Evolutionary conservation across 2,329 filamentous ascomycete species (phyloP), one percentile per base, ranked within the genome.

Genomic region (Claviceps africana): DNA sequence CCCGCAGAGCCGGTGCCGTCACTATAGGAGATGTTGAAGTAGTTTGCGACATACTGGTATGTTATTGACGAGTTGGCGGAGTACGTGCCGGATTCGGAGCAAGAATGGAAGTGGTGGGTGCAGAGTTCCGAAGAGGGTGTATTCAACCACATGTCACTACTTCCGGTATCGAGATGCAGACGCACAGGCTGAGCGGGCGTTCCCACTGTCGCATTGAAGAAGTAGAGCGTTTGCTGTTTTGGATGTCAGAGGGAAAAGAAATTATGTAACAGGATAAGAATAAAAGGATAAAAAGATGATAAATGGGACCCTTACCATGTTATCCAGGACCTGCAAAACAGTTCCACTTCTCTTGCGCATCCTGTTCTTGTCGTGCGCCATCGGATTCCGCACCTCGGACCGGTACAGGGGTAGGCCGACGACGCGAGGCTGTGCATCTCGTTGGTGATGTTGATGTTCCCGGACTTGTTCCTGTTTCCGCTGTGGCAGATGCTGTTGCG

Each of bases 11-110:
- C 81, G 0, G 86, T 86, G 46, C 86, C 86, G 67, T 95, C 89
- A 42, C 86, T 84, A 58, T 95, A 95, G 1, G 82, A 82, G 57
- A 95, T 95, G 69, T 91, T 90, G 72, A 96, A 95, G 55, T 81
- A 74, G 61, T 78, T 82, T 56, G 81, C 82, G 51, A 95, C 67
- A 62, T 83, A 88, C 35, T 75, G 61, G 66, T 90, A 91, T 2
- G 88, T 86, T 2, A 85, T 88, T 0, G 88, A 95, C 1, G 73
- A 67, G 63, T 86, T 84, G 42, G 85, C 76, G 44, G 69, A 65
- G 66, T 89, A 95, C 1, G 81, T 81, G 15, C 86, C 87, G 1
- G 79, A 76, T 19, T 67, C 68, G 6, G 66, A 60, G 62, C 88
- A 93, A 1, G 76, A 75, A 15, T 72, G 62, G 1, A 65, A 64